Base-by-base conservation (phyloP, 371 early-diverging fungal genomes). In the Apophysomyces ossiformis region DNA sequence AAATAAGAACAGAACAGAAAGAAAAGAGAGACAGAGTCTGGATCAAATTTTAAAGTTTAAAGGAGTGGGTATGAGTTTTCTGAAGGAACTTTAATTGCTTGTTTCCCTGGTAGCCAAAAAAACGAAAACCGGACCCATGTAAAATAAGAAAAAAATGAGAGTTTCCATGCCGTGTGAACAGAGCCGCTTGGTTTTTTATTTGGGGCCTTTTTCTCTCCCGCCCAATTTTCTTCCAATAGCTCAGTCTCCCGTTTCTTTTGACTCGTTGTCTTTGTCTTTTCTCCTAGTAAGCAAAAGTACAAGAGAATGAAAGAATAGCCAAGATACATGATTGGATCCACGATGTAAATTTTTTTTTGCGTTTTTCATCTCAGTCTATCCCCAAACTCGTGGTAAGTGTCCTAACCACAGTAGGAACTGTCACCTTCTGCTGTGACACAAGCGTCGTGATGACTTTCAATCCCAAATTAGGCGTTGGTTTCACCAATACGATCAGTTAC, bases 31-130 rank as follows among this genome's bases (percentile, higher is more conserved):
- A 13, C 46, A 45, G 16, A 50, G 54, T 50, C 54, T 50, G 54
- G 54, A 50, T 50, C 54, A 50, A 50, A 50, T 50, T 50, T 41
- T 50, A 50, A 21, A 50, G 54, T 50, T 50, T 50, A 50, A 50
- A 50, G 54, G 54, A 50, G 54, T 50, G 21, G 32, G 2, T 26
- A 26, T 26, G 32, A 3, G 16, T 50, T 50, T 50, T 50, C 54
- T 50, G 54, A 32, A 21, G 21, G 18, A 50, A 50, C 21, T 50
- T 21, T 50, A 50, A 50, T 50, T 18, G 21, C 54, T 26, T 16
- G 54, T 50, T 50, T 13, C 54, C 54, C 54, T 50, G 54, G 54
- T 21, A 50, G 32, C 32, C 32, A 26, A 26, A 26, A 26, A 26
- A 26, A 21, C 21, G 11, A 11, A 50, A n/a, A 50, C 21, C 47